A percentile compares a stretch with the other conserved stretches of the same genome.
Evolutionary conservation across 2,329 filamentous ascomycete species (phyloP).

Genomic region (Xylariaceae sp.): DNA sequence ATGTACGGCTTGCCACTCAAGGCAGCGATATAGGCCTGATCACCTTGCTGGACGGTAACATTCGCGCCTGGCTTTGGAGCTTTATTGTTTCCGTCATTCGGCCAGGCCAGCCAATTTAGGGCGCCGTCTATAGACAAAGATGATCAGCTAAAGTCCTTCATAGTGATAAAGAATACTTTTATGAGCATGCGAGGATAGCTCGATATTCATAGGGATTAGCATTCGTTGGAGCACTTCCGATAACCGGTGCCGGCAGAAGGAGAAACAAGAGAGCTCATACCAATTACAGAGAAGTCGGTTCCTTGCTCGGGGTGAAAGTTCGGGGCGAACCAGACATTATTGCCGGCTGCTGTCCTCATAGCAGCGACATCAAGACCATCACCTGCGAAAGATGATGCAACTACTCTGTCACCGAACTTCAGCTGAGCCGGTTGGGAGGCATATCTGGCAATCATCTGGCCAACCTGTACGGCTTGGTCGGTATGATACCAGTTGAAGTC

Average conservation of each 20-base stretch:
- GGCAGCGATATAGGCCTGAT: slow-evolving; percentile 24
- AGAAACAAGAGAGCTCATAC: neutral
- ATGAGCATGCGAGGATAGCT: neutral
- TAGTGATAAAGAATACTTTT: neutral
- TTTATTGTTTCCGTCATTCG: slow-evolving; percentile 54
- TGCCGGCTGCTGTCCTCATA: slow-evolving; percentile 51
- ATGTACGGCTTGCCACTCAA: slow-evolving; percentile 46
- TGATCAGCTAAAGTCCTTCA: neutral
- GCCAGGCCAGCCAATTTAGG: slow-evolving; percentile 57
- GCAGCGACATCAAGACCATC: slow-evolving; percentile 53
- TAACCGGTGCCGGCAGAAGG: neutral
- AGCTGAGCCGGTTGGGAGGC: slow-evolving; percentile 53
- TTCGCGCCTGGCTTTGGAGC: slow-evolving; percentile 50
- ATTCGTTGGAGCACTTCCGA: neutral
- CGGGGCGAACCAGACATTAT: slow-evolving; percentile 55
- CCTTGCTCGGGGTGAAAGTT: slow-evolving; percentile 55
- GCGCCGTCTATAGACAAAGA: slow-evolving; percentile 50
- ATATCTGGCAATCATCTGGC: slow-evolving; percentile 55
- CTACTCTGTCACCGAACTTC: slow-evolving; percentile 54
- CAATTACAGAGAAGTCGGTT: slow-evolving; percentile 41
- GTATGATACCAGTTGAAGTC: slow-evolving; percentile 59
- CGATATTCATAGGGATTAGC: neutral
- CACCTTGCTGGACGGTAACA: slow-evolving; percentile 47
- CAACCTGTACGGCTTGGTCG: slow-evolving; percentile 48
- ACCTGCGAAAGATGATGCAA: slow-evolving; percentile 61